These are phyloP conservation scores for Hemisphaericaspora subhashii DNA, from an alignment of 1,139 yeast genomes.

Conservation along the genomic window DNA sequence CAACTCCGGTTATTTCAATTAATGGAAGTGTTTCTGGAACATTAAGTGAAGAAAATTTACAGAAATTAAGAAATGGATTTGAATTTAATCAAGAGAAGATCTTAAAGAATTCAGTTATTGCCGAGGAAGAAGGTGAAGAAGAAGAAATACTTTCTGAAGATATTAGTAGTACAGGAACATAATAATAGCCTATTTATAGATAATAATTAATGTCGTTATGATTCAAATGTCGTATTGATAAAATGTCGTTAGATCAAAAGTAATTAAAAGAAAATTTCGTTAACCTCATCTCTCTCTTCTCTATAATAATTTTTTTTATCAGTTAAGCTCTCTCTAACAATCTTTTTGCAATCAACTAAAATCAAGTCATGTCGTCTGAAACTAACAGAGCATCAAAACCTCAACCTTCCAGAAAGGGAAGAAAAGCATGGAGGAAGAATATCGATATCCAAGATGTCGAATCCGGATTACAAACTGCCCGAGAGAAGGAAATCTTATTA, in stretches of 20 bases:
- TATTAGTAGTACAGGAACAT: background rate
- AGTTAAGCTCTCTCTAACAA: background rate
- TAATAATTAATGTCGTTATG: background rate
- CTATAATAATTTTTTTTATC: background rate
- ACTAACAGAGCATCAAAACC: conserved; percentile 4
- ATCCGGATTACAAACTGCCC: conserved; percentile 61
- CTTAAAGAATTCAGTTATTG: background rate
- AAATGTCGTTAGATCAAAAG: background rate
- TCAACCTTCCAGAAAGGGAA: conserved; percentile 88
- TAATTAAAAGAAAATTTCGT: background rate
- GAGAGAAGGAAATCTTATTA: conserved; percentile 66
- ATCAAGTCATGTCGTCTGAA: conserved; percentile 1
- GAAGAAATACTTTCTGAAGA: too few relatives aligned
- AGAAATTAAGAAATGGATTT: conserved; percentile 16
- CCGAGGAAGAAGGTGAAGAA: conserved; percentile 4
- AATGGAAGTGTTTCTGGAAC: conserved; percentile 11
- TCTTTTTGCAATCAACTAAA: too few relatives aligned
- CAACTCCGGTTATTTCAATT: conserved; percentile 11
- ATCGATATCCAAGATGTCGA: conserved; percentile 83
- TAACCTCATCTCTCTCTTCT: background rate
- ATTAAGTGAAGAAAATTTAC: conserved; percentile 31
- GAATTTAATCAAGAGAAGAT: background rate
- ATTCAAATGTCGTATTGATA: background rate
- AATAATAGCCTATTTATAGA: background rate
- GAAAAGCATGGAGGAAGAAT: conserved; percentile 94